Evolutionary conservation across 2,329 filamentous ascomycete genomes (phyloP).

Genomic region (Diplodia sapinea): DNA sequence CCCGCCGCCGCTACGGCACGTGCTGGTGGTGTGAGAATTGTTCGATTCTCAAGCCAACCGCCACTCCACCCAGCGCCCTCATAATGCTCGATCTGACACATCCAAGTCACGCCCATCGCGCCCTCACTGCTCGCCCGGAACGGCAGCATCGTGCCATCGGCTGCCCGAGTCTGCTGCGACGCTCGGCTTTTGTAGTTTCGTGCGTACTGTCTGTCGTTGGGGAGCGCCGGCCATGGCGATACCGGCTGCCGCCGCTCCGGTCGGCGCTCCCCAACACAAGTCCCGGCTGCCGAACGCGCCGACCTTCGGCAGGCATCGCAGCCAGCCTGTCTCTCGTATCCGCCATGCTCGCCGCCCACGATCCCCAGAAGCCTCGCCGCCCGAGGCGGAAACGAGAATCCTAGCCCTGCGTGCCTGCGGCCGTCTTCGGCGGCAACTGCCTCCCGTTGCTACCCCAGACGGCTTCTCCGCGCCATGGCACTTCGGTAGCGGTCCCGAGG

Average conservation of each 20-base stretch:
- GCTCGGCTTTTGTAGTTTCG: conserved; percentile 3
- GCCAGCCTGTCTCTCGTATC: background rate
- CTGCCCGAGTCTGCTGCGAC: conserved; percentile 21
- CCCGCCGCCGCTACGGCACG: conserved; percentile 12
- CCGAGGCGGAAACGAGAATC: conserved; percentile 9
- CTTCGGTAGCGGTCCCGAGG: conserved; percentile 9
- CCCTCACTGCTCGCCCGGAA: background rate
- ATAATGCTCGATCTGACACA: conserved; percentile 15
- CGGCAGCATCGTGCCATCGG: conserved; percentile 12
- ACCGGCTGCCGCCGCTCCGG: background rate
- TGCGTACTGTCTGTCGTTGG: background rate
- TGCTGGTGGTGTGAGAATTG: conserved; percentile 28
- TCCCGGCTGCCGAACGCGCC: conserved; percentile 11
- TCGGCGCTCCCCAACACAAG: background rate
- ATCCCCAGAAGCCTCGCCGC: background rate
- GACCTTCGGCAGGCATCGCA: background rate
- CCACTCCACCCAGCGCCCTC: conserved; percentile 15
- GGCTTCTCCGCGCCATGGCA: conserved; percentile 13
- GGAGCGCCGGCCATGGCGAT: conserved; percentile 2
- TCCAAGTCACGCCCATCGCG: background rate
- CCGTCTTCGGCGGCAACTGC: conserved; percentile 4
- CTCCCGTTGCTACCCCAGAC: conserved; percentile 7
- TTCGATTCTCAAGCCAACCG: conserved; percentile 25
- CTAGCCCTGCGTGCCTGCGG: background rate
- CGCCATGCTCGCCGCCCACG: background rate